Conservation (phyloP, 345 rosid genomes). For the Eucalyptus virginea region DNA sequence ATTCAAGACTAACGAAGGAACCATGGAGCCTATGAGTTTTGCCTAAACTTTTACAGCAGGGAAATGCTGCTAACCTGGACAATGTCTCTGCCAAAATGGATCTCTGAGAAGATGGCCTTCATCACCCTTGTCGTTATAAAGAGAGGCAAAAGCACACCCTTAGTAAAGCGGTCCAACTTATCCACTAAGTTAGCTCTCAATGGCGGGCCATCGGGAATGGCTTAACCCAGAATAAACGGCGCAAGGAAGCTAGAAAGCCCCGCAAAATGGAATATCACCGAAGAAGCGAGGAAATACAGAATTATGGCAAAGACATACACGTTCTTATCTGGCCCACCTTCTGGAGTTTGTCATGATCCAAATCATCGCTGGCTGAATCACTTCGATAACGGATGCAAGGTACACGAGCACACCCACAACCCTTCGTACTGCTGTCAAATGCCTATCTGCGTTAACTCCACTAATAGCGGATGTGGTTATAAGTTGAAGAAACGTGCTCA, state of each 20-base stretch:
- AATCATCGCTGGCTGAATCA: neutral
- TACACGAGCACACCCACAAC: neutral
- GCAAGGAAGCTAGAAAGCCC: neutral
- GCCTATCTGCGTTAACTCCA: neutral
- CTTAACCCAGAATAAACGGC: neutral
- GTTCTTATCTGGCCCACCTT: neutral
- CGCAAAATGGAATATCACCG: neutral
- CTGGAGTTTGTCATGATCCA: neutral
- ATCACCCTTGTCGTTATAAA: neutral
- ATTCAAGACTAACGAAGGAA: neutral
- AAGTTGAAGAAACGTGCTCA: neutral
- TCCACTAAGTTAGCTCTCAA: constrained; percentile 1
- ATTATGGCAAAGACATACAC: neutral
- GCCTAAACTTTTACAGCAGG: neutral
- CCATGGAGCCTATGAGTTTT: neutral
- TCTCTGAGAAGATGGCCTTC: neutral
- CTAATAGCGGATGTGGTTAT: neutral
- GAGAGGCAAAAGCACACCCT: constrained; percentile 2
- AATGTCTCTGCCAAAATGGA: neutral
- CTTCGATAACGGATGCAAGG: neutral
- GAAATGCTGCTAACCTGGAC: neutral
- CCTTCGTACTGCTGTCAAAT: neutral
- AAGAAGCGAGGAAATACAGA: neutral
- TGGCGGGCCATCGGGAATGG: constrained; percentile 6
- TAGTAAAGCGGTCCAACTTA: neutral